Evolutionary conservation across 257 asterid species (phyloP).

Genomic region (Solanum bukasovii): DNA sequence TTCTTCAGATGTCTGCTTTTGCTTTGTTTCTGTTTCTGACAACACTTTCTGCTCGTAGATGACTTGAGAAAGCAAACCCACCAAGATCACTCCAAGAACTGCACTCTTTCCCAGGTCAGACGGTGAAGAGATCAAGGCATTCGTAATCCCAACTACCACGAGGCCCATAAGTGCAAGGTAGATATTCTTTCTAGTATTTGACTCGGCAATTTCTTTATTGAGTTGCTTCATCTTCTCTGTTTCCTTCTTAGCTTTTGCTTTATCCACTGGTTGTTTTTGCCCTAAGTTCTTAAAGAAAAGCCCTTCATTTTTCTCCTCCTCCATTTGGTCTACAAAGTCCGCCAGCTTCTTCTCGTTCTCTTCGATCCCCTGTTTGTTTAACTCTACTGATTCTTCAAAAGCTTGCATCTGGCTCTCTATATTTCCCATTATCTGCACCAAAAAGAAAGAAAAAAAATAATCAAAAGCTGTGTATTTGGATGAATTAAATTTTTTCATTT

Average conservation of each 20-base stretch:
- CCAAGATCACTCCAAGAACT: constrained; percentile 59
- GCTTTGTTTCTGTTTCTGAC: constrained; percentile 29
- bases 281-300: constrained; percentile 68
- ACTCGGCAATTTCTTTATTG: constrained; percentile 48
- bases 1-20: constrained; percentile 27
- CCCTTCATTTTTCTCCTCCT: constrained; percentile 68
- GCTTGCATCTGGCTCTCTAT: constrained; percentile 80
- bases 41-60: constrained; percentile 58
- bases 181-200: constrained; percentile 50
- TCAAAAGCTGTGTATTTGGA: neutral
- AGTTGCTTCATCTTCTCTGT: constrained; percentile 43
- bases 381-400: constrained; percentile 71
- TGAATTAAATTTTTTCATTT: neutral
- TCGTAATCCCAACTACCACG: constrained; percentile 50
- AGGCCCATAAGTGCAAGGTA: constrained; percentile 61
- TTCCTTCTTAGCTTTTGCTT: constrained; percentile 54
- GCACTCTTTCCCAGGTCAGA: constrained; percentile 60
- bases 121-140: constrained; percentile 38
- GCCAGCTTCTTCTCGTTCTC: constrained; percentile 47
- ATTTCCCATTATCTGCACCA: constrained; percentile 75
- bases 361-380: constrained; percentile 55
- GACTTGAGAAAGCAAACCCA: constrained; percentile 68
- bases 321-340: constrained; percentile 53
- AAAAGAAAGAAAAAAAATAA: constrained; percentile 7
- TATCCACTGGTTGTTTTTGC: constrained; percentile 38